Evolutionary conservation across 1,139 yeast species (phyloP).

Genomic region (Pichia sp.): DNA sequence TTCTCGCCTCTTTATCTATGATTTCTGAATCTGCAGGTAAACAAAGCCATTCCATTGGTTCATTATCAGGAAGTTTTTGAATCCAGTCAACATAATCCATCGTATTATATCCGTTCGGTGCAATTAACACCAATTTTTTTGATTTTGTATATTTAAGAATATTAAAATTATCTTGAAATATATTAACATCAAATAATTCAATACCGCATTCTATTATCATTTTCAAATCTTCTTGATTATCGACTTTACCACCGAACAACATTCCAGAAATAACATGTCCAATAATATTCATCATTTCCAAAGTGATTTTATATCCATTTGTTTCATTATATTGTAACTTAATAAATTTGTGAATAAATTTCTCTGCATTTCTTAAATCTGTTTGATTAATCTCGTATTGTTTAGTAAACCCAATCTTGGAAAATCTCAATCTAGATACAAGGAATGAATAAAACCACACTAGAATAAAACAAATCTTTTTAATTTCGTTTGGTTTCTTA

Average conservation of each 20-base stretch:
- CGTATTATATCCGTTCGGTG: constrained; percentile 45
- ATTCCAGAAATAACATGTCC: constrained; percentile 1
- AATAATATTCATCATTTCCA: constrained; percentile 45
- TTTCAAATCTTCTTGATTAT: constrained; percentile 39
- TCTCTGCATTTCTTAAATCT: constrained; percentile 55
- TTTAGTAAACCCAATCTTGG: constrained; percentile 58
- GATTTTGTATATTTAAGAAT: constrained; percentile 31
- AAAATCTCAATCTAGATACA: constrained; percentile 51
- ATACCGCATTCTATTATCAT: constrained; percentile 29
- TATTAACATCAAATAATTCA: constrained; percentile 30
- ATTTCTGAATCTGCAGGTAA: constrained; percentile 35
- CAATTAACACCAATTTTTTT: constrained; percentile 1
- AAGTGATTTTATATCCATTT: constrained; percentile 44
- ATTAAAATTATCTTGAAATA: constrained; percentile 35
- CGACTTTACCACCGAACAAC: constrained; percentile 75
- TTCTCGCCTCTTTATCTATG: constrained; percentile 5
- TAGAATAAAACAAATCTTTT: constrained; percentile 47
- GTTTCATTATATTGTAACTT: neutral
- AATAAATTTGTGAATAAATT: constrained; percentile 40
- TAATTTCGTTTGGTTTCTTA: constrained; percentile 39
- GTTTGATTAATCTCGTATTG: constrained; percentile 65
- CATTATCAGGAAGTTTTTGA: constrained; percentile 45
- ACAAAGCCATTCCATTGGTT: constrained; percentile 62
- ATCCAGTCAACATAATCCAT: constrained; percentile 41
- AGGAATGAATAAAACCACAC: constrained; percentile 68